Conservation (phyloP, 2,329 filamentous ascomycete genomes). For the Gnomoniopsis smithogilvyi region DNA sequence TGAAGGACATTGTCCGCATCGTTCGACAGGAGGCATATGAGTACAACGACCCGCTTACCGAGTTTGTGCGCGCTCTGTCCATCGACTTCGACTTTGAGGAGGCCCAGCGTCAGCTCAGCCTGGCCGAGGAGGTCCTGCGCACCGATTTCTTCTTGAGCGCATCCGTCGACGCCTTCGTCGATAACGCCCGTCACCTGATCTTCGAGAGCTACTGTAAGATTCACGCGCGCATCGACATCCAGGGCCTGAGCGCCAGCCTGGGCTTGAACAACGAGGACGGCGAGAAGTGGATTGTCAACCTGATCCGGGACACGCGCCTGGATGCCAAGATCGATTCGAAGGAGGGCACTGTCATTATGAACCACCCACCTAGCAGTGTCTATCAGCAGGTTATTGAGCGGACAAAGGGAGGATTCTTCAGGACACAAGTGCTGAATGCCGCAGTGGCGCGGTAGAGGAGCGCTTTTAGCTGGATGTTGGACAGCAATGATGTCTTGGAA, state of each 20-base stretch:
- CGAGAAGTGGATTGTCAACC: conserved; percentile 99
- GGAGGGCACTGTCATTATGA: conserved; percentile 98
- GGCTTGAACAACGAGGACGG: conserved; percentile 91
- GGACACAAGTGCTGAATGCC: conserved; percentile 88
- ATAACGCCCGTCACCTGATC: conserved; percentile 91
- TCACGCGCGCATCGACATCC: conserved; percentile 96
- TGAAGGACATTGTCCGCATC: conserved; percentile 95
- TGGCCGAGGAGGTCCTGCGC: conserved; percentile 87
- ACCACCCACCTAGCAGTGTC: conserved; percentile 96
- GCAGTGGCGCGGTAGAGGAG: conserved; percentile 52
- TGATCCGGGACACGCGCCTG: conserved; percentile 94
- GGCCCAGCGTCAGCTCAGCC: conserved; percentile 80
- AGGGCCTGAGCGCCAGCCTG: conserved; percentile 88
- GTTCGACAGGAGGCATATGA: conserved; percentile 97
- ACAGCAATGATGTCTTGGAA: not conserved
- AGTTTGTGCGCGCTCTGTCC: conserved; percentile 94
- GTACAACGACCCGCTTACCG: conserved; percentile 92
- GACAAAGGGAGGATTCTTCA: conserved; percentile 98
- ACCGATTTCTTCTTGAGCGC: conserved; percentile 93
- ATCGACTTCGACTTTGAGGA: conserved; percentile 97
- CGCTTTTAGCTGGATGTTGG: not conserved
- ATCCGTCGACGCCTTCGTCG: conserved; percentile 84
- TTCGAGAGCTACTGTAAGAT: conserved; percentile 99
- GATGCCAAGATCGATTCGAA: conserved; percentile 99
- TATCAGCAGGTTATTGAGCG: conserved; percentile 99